These are phyloP conservation scores for Dimocarpus longan DNA, from an alignment of 345 rosid species.

Conservation along the genomic window DNA sequence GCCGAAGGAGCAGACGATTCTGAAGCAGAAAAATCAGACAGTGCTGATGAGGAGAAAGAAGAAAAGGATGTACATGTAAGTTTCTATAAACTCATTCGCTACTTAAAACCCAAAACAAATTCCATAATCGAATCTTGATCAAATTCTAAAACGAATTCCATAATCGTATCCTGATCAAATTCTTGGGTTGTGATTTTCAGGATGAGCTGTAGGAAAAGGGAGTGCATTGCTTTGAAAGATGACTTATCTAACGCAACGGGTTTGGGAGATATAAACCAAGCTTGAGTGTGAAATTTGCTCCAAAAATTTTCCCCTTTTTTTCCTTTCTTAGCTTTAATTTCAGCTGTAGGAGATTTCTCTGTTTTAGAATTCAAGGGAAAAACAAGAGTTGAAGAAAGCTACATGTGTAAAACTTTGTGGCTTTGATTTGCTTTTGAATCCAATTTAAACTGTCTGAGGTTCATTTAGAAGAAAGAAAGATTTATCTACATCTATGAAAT, in stretches of 20 bases:
- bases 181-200: conserved; percentile 33
- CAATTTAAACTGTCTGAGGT: neutral
- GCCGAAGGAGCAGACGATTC: conserved; percentile 50
- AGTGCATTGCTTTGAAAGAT: neutral
- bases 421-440: neutral
- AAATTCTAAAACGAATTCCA: too few relatives aligned
- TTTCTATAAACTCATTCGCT: neutral
- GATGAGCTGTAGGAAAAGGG: conserved; percentile 71
- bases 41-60: conserved; percentile 18
- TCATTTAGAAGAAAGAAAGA: neutral
- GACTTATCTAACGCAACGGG: neutral
- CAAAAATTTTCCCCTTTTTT: neutral
- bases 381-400: conserved; percentile 13
- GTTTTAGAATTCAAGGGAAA: neutral
- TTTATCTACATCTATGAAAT: conserved; percentile 10
- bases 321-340: neutral
- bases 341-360: conserved; percentile 19
- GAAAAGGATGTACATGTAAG: conserved; percentile 47
- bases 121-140: neutral
- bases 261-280: neutral
- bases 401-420: neutral
- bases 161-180: neutral
- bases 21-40: conserved; percentile 52
- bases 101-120: neutral
- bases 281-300: conserved; percentile 10